phyloP scores from a whole-genome alignment of 805 yeast genomes.

The Kodamaea hsintzibuensis region DNA sequence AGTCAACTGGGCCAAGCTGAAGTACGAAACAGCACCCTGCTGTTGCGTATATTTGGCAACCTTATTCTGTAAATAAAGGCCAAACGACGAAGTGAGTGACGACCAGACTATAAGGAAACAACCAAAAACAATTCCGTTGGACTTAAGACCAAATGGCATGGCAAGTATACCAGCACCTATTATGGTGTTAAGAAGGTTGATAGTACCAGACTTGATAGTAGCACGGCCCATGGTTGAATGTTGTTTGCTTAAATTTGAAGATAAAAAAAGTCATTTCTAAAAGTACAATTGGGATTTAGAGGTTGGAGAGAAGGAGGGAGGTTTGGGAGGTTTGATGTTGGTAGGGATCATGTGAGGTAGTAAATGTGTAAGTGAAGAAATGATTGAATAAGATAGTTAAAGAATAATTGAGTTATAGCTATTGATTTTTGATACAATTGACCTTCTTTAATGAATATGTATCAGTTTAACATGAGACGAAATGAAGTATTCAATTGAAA shows the following conservation, averaged over 20 bases:
- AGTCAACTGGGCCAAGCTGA: slow-evolving; percentile 53
- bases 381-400: too few relatives aligned
- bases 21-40: slow-evolving; percentile 42
- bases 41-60: slow-evolving; percentile 55
- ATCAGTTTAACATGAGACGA: too few relatives aligned
- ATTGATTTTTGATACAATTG: too few relatives aligned
- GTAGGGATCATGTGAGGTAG: too few relatives aligned
- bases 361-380: too few relatives aligned
- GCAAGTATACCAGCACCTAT: slow-evolving; percentile 81
- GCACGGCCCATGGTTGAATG: slow-evolving; percentile 16
- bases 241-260: not conserved
- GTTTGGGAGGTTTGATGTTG: too few relatives aligned
- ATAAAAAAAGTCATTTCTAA: not conserved
- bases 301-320: not conserved
- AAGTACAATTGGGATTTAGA: not conserved
- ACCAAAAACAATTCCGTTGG: slow-evolving; percentile 68
- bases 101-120: slow-evolving; percentile 55
- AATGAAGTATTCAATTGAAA: too few relatives aligned
- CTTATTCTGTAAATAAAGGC: slow-evolving; percentile 61
- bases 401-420: too few relatives aligned
- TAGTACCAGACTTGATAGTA: slow-evolving; percentile 26
- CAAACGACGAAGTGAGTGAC: slow-evolving; percentile 66
- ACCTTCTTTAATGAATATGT: too few relatives aligned
- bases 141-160: slow-evolving; percentile 68
- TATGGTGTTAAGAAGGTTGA: slow-evolving; percentile 73